Base-by-base conservation (phyloP, 768 basidiomycete species). In the Leccinum pellstonianum region DNA sequence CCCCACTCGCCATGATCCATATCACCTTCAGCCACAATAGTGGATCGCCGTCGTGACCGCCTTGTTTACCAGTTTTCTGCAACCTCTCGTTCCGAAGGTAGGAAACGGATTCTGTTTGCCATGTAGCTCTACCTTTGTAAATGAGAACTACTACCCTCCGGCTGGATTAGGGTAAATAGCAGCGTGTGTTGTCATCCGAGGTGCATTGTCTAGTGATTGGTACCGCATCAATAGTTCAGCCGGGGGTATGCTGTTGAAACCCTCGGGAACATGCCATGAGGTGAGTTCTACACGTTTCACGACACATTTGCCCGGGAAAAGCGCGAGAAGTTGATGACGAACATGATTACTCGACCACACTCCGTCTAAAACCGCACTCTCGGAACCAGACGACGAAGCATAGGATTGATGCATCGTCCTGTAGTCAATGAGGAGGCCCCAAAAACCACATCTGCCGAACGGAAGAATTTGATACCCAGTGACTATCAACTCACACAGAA, bases 181-280 rank as follows among this genome's bases (percentile, higher is more conserved):
- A 17, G 21, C 29, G 17, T 17, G 9, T 50, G 49, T 27, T 14
- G 49, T 46, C 43, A 46, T 19, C 27, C 49, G 15, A 29, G 2
- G 27, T 17, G 49, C 41, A 46, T 19, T 46, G 1, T 19, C 43
- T n/a, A 3, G 11, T 15, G 14, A 23, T 25, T 25, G 12, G 47
- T 41, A 19, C 41, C 10, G 41, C n/a, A 71, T 65, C 71, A 69
- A 7, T 29, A 7, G 27, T 48, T 48, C 23, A 50, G 17, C 17
- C 12, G 5, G 17, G 9, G 27, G 15, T 17, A 25, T 17, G 17
- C 43, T 21, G 11, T 33, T 33, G 27, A 50, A 29, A 29, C 49
- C 49, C 49, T 29, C 27, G 49, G 49, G 17, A 8, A 50, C 17
- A 48, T 7, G 6, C 14, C 47, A 23, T 48, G 23, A 25, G 21